Base-by-base conservation (phyloP, 2,329 filamentous ascomycete genomes). In the Colletotrichum tanaceti region DNA sequence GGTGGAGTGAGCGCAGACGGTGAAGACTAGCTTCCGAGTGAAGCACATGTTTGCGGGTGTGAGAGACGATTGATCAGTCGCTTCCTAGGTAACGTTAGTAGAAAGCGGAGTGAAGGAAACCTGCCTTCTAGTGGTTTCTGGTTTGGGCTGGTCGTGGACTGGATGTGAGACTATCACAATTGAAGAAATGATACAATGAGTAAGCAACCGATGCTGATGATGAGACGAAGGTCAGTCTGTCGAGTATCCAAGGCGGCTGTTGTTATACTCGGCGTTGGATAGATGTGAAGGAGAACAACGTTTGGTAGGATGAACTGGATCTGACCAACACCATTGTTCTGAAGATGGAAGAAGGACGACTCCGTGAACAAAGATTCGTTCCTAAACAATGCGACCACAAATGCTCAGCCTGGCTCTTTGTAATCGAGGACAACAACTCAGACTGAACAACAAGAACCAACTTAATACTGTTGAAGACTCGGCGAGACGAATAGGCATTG, bases 1-100 rank as follows among this genome's bases (percentile, higher is more conserved):
- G 28, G 22, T 24, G 41, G 6, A 65, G 24, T 62, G 57, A 28
- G 59, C 60, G 43, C 47, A 62, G 41, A 53, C 38, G 24, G 63
- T 39, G 28, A 32, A 43, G 38, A 62, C 24, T 20, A 22, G 38
- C 46, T 43, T 60, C 14, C 32, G 46, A 10, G 46, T 60, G 22
- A 50, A 52, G 35, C 58, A 60, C 58, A 60, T 60, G 18, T 4
- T 49, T n/a, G 20, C 1, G 10, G 18, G 28, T 6, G 13, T 7
- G 38, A 47, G 6, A 18, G 3, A 22, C 22, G 2, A 22, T 10
- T 10, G 2, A 22, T 10, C 5, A 32, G 32, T 11, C 16, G 38
- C n/a, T 16, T 14, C 6, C n/a, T 5, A 32, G 28, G 28, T 32
- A 58, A 50, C 24, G 24, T 38, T 35, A 39, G 20, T 47, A 28